Base-by-base conservation (phyloP, 768 basidiomycete genomes). In the Saitozyma sp. region DNA sequence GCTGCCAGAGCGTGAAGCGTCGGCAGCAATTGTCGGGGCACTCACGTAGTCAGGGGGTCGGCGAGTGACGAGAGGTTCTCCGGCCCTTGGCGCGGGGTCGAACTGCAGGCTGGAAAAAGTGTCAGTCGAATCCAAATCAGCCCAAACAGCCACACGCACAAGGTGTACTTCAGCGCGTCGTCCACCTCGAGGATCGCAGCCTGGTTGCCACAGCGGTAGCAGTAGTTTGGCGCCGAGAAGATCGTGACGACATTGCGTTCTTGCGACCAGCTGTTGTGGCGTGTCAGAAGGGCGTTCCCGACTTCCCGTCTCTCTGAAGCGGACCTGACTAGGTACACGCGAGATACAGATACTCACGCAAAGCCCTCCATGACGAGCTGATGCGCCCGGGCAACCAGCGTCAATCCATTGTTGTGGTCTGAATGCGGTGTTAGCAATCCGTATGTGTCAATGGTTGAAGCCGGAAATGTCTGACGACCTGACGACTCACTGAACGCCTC, bases 121-220 rank as follows among this genome's bases (percentile, higher is more conserved):
- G 67, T 40, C 57, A 11, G 46, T 19, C 16, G 17, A 60, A 48
- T 19, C 52, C 43, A 51, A 51, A 57, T 42, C 51, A n/a, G 66
- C 19, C 48, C 52, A 45, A 58, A 66, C 68, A 39, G 56, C 16
- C 13, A 2, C 16, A 70, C 76, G 63, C 50, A 81, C 79, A 83
- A 83, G 64, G 81, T 82, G 74, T 82, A 83, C 68, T 82, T 81
- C 64, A 82, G 69, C 53, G 81, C 79, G 62, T 83, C 82, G 82
- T 99, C 96, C 80, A 99, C 96, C 81, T 99, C 96, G 88, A 99
- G 95, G 80, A 99, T 99, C 54, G 96, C 96, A 59, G 96, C 96
- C 77, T 98, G 96, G 80, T 99, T 99, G 58, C 96, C 96, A 79
- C 96, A 99, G 79, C 96, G 85, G 84, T 99, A 99, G 82, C 95